Evolutionary conservation across 441 rosid genomes (phyloP).

Genomic region (Syzygium syzygioides): DNA sequence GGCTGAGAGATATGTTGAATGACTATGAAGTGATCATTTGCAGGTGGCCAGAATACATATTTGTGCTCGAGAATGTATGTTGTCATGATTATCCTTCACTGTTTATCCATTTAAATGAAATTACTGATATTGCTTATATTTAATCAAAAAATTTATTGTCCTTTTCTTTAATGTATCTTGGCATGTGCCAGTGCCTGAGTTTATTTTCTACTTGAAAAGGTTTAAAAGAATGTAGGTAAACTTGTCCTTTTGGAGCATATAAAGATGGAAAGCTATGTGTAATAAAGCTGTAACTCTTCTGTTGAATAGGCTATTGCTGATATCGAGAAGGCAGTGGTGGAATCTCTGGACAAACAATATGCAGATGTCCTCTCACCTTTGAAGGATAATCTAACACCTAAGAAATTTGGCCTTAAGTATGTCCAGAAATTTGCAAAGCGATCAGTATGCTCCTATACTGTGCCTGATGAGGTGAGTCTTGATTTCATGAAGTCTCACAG

Average conservation of each 20-base stretch:
- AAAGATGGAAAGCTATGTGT: background rate
- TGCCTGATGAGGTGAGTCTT: constrained; percentile 79
- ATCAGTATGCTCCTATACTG: constrained; percentile 65
- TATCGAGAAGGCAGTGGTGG: constrained; percentile 87
- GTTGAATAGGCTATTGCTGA: constrained; percentile 82
- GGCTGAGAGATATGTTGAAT: constrained; percentile 67
- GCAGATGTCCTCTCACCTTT: constrained; percentile 85
- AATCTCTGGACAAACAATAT: constrained; percentile 94
- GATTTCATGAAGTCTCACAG: background rate
- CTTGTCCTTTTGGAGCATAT: background rate
- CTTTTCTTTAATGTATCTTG: background rate
- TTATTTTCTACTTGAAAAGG: background rate
- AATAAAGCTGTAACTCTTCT: constrained; percentile 4
- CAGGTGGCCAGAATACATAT: constrained; percentile 95
- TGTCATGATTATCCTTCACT: background rate
- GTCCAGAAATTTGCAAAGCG: constrained; percentile 87
- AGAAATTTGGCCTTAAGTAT: constrained; percentile 88
- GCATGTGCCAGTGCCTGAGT: background rate
- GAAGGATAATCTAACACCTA: constrained; percentile 86
- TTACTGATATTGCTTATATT: background rate
- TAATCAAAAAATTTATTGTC: background rate
- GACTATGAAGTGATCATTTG: constrained; percentile 88
- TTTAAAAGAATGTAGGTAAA: background rate
- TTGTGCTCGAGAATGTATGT: constrained; percentile 89
- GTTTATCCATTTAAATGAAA: background rate